A percentile compares a stretch with the other conserved stretches of the same genome.
These are phyloP conservation scores for Lepidopterella palustris DNA, from an alignment of 495 filamentous ascomycete genomes.

Conservation along the genomic window DNA sequence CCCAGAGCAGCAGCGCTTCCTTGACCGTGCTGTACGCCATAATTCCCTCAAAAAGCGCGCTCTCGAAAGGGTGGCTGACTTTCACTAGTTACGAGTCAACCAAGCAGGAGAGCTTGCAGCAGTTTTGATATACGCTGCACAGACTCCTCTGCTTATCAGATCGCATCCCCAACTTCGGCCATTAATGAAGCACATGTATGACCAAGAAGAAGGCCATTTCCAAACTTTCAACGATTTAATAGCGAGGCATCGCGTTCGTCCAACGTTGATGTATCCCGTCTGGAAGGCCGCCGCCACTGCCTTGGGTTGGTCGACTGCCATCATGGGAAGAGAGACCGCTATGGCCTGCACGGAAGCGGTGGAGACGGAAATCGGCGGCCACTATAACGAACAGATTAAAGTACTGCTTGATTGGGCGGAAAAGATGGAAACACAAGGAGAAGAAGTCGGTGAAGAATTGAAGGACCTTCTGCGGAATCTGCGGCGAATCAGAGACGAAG, in stretches of 20 bases:
- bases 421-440: slow-evolving; percentile 55
- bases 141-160: slow-evolving; percentile 58
- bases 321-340: slow-evolving; percentile 88
- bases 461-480: slow-evolving; percentile 65
- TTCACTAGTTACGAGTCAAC: slow-evolving; percentile 39
- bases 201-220: slow-evolving; percentile 87
- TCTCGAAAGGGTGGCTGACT: slow-evolving; percentile 8
- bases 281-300: slow-evolving; percentile 81
- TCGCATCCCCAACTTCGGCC: slow-evolving; percentile 79
- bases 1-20: slow-evolving; percentile 61
- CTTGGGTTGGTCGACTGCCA: slow-evolving; percentile 79
- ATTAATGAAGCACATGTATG: slow-evolving; percentile 96
- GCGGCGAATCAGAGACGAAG: slow-evolving; percentile 85
- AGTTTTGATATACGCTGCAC: slow-evolving; percentile 47
- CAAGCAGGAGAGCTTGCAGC: slow-evolving; percentile 43
- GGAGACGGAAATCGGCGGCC: slow-evolving; percentile 93
- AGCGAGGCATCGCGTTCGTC: slow-evolving; percentile 82
- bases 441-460: slow-evolving; percentile 74
- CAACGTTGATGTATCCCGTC: slow-evolving; percentile 87
- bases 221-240: slow-evolving; percentile 76
- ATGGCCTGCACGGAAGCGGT: slow-evolving; percentile 99
- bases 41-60: not conserved
- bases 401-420: slow-evolving; percentile 72
- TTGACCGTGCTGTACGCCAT: slow-evolving; percentile 61
- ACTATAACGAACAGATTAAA: slow-evolving; percentile 91